Evolutionary conservation across 768 basidiomycete genomes (phyloP).

Genomic region (Mycena filopes): DNA sequence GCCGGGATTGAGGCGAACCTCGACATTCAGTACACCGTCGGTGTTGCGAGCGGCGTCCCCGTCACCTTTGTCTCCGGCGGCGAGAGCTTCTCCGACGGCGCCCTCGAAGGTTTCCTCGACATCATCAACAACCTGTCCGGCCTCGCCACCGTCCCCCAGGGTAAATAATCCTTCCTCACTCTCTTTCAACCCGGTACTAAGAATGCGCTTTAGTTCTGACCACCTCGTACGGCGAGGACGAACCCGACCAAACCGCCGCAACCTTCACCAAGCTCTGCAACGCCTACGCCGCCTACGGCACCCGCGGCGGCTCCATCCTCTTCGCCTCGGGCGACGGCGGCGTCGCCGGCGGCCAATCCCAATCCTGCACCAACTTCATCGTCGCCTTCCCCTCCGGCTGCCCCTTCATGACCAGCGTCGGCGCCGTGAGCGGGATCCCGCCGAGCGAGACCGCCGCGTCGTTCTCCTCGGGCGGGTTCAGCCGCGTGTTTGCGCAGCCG

Average conservation of each 20-base stretch:
- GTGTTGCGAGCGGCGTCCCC: conserved; percentile 47
- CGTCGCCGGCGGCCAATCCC: conserved; percentile 32
- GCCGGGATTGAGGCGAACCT: conserved; percentile 50
- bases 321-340: conserved; percentile 60
- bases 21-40: conserved; percentile 51
- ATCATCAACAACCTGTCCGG: conserved; percentile 43
- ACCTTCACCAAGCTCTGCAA: conserved; percentile 40
- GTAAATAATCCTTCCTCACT: background rate
- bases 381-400: conserved; percentile 62
- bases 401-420: conserved; percentile 47
- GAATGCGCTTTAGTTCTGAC: conserved; percentile 49
- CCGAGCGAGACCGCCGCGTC: conserved; percentile 50
- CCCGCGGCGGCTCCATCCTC: conserved; percentile 54
- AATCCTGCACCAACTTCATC: conserved; percentile 37
- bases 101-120: conserved; percentile 47
- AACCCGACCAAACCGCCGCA: conserved; percentile 50
- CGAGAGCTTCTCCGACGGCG: conserved; percentile 40
- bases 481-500: conserved; percentile 48
- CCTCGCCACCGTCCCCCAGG: conserved; percentile 49
- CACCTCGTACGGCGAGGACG: conserved; percentile 64
- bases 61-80: conserved; percentile 48
- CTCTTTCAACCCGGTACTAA: background rate
- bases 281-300: conserved; percentile 51
- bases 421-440: conserved; percentile 53
- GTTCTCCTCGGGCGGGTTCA: conserved; percentile 67